phyloP scores from a whole-genome alignment of 2,329 filamentous ascomycete species.

The Fusarium nisikadoi region DNA sequence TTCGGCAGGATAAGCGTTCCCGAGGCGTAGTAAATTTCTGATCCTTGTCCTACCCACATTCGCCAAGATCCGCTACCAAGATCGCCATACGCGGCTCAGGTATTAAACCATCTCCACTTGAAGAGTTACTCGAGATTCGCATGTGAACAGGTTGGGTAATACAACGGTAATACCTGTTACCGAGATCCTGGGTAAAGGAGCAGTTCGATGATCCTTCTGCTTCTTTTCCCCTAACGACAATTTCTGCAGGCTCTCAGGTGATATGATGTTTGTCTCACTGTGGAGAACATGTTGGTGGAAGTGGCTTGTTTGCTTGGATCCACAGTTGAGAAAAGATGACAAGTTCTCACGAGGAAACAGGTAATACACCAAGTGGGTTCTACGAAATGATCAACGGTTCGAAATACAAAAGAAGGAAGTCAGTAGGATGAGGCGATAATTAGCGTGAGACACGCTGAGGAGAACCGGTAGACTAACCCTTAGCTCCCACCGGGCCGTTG shows the following conservation, averaged over 20 bases:
- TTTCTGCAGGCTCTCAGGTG: neutral
- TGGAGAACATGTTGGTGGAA: neutral
- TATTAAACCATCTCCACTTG: neutral
- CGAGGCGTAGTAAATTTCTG: neutral
- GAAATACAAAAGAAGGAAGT: neutral
- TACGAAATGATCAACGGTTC: neutral
- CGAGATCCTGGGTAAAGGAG: neutral
- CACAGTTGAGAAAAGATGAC: neutral
- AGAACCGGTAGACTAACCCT: neutral
- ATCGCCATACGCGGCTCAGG: neutral
- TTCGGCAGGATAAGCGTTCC: neutral
- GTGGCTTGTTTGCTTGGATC: neutral
- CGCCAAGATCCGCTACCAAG: neutral
- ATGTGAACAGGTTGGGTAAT: neutral
- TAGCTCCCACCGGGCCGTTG: neutral
- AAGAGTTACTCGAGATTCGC: neutral
- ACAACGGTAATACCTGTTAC: neutral
- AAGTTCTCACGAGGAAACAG: neutral
- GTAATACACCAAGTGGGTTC: neutral
- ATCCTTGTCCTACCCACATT: slow-evolving; percentile 1
- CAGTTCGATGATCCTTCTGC: neutral
- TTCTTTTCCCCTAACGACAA: neutral
- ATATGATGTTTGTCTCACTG: neutral
- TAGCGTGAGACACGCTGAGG: neutral
- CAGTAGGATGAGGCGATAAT: neutral